A percentile compares a stretch with the other conserved stretches of the same genome.
These are phyloP conservation scores for Porodaedalea pini DNA, from an alignment of 1,284 basidiomycete genomes.

Conservation along the genomic window DNA sequence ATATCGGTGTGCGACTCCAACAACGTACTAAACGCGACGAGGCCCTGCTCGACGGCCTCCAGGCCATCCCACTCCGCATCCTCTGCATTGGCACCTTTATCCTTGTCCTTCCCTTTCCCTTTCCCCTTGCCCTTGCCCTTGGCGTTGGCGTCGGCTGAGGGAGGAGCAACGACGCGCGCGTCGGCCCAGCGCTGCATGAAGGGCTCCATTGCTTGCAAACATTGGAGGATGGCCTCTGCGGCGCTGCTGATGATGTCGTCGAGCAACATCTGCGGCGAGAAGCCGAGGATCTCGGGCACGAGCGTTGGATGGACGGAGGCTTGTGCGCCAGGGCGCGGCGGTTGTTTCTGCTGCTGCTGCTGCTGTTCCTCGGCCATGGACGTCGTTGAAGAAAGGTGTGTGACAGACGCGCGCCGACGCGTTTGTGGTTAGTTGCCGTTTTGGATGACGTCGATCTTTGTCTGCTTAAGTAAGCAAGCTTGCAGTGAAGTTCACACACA, in stretches of 20 bases:
- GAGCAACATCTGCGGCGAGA: conserved; percentile 63
- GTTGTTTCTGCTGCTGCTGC: conserved; percentile 3
- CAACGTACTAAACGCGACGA: conserved; percentile 74
- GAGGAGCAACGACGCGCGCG: conserved; percentile 36
- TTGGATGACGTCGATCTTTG: neutral
- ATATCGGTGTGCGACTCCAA: conserved; percentile 75
- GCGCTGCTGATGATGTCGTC: conserved; percentile 68
- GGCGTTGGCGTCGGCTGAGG: neutral
- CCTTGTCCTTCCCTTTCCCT: conserved; percentile 3
- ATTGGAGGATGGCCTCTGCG: conserved; percentile 64
- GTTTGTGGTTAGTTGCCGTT: neutral
- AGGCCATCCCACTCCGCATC: conserved; percentile 19
- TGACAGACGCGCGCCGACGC: neutral
- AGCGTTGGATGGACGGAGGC: conserved; percentile 29
- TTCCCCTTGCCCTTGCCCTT: conserved; percentile 1
- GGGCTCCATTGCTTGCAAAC: conserved; percentile 70
- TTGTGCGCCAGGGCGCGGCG: neutral
- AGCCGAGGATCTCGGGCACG: conserved; percentile 61
- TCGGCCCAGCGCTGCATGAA: conserved; percentile 69
- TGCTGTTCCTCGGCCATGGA: neutral
- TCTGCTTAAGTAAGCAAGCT: too few relatives aligned
- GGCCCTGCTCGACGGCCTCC: conserved; percentile 35
- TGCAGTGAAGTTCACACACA: too few relatives aligned
- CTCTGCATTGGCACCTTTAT: neutral
- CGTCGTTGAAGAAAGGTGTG: neutral